Evolutionary conservation across 2,329 filamentous ascomycete genomes (phyloP), one percentile per base, ranked within the genome.

Genomic region (Fusarium succisae): DNA sequence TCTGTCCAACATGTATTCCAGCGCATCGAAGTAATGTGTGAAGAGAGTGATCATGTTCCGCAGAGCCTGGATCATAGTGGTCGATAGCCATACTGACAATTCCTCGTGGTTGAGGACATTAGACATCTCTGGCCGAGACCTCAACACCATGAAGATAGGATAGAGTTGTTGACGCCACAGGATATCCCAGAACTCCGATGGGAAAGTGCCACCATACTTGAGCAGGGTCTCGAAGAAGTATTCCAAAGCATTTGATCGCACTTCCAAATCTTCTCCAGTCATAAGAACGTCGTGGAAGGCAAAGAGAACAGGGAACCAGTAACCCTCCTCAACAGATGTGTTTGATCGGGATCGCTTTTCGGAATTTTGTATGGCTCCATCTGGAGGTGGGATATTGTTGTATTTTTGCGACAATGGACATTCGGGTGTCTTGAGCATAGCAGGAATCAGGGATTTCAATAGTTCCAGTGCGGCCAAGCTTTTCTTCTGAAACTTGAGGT

Each of bases 231-330:
- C 96, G 78, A 99, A 99, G 70, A 99, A 94, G 82, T 98, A 99
- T 77, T 95, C 97, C 45, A 99, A 87, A 6, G 97, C 96, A 83
- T 90, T 91, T 4, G 90, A 98, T 66, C 96, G 92, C 45, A 98
- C 96, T 83, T 99, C 96, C 24, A 99, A 88, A 81, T 99, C 96
- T 82, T 99, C 97, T 6, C 97, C 96, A 4, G 96, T 99, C 96
- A 99, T 99, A 54, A 99, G 86, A 28, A 99, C 95, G 81, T 99
- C 96, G 81, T 99, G 96, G 86, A 99, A 99, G 7, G 97, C 96
- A 80, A 99, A 98, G 37, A 99, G 87, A 11, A 99, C 94, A 0
- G 96, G 96, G 82, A 99, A 99, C 96, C 96, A 99, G 83, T 95
- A 99, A 43, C 97, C 95, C 81, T 98, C 96, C 81, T 99, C 97